Evolutionary conservation across 2,329 filamentous ascomycete genomes (phyloP), one percentile per base, ranked within the genome.

Genomic region (Venturia effusa): DNA sequence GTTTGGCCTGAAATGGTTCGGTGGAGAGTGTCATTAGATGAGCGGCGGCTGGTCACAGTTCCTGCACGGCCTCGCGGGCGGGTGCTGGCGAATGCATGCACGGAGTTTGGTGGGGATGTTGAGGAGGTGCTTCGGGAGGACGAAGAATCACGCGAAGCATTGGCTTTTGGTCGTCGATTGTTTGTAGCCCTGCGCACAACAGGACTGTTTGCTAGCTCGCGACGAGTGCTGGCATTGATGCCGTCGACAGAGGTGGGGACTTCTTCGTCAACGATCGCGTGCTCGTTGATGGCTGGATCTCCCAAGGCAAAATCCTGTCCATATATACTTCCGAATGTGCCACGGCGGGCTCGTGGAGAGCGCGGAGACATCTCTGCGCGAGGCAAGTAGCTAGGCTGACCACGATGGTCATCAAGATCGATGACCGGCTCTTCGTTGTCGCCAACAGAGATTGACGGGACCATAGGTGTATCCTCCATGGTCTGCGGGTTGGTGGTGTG

Each of bases 41-140:
- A 75, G 19, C 72, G 76, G 68, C 79, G 77, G 73, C 84, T 88
- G 66, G 86, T 90, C 66, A 84, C 73, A 3, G 86, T 88, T 61
- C 84, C 83, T 59, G 85, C 82, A 54, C 92, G 88, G 72, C 93
- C 90, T 65, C 92, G 88, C 65, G 91, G 89, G 61, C 91, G 88
- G 64, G 90, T 30, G 22, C 55, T 90, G 22, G 94, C 94, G 75
- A 99, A 99, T 4, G 94, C 94, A 74, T 97, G 96, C 61, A 99
- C 92, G 0, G 94, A 99, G 75, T 97, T 99, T 8, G 94, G 94
- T 13, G 93, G 93, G 6, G 94, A 97, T 1, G 84, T 79, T 0
- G 90, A 91, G 19, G 48, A 48, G n/a, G n/a, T 40, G 51, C 51
- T 60, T 13, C 60, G 10, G 13, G 65, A 62, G 13, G 65, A 66